phyloP scores from a whole-genome alignment of 371 early-diverging fungal genomes.

The Syncephalastrum contaminatum region DNA sequence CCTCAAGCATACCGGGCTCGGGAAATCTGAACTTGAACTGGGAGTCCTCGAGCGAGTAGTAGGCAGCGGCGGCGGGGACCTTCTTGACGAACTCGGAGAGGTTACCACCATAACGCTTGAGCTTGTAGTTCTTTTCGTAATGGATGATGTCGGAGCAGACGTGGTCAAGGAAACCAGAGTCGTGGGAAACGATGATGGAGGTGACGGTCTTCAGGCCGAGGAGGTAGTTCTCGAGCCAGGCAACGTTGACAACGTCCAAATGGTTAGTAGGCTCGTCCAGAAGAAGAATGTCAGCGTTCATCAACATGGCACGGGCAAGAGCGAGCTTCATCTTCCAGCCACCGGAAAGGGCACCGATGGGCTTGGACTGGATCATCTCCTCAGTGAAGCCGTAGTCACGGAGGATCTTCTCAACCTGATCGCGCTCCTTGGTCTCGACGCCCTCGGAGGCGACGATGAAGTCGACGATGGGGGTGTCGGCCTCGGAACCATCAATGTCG shows the following conservation, averaged over 20 bases:
- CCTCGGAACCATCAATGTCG: constrained; percentile 73
- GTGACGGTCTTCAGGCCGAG: constrained; percentile 68
- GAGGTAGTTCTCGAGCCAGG: constrained; percentile 82
- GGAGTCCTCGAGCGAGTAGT: constrained; percentile 64
- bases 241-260: constrained; percentile 79
- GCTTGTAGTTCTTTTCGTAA: constrained; percentile 67
- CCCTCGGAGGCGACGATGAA: constrained; percentile 58
- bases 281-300: constrained; percentile 81
- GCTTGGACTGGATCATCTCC: constrained; percentile 57
- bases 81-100: constrained; percentile 79
- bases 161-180: constrained; percentile 83
- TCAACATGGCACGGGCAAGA: constrained; percentile 79
- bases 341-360: constrained; percentile 79
- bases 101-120: constrained; percentile 82
- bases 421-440: constrained; percentile 51
- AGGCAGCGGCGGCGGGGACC: constrained; percentile 75
- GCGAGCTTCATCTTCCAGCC: constrained; percentile 92
- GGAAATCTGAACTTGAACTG: constrained; percentile 62
- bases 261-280: constrained; percentile 94
- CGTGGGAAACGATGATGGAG: constrained; percentile 86
- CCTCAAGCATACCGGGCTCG: constrained; percentile 70
- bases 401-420: constrained; percentile 58
- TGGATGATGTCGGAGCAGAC: constrained; percentile 83
- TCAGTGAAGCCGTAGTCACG: constrained; percentile 68
- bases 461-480: constrained; percentile 65